Evolutionary conservation across 805 yeast species (phyloP), one percentile per base, ranked within the genome.

Genomic region (Pichia kluyveri): DNA sequence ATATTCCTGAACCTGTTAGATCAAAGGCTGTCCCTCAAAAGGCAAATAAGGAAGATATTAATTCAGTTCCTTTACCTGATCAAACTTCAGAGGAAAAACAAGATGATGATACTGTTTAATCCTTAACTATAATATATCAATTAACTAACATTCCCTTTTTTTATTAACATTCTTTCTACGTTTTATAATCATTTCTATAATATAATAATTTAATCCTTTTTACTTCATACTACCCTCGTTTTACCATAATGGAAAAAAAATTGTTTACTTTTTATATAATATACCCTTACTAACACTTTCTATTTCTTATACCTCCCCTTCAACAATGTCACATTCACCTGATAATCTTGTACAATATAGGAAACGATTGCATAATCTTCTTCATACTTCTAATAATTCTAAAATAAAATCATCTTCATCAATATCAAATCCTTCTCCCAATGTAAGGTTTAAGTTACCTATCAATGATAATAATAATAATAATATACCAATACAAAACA

Each of bases 1-100:
- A 75, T 68, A 80, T 84, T 49, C 81, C 89, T 56, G 89, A 85
- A 70, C 93, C 95, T 54, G 73, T 83, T 51, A 80, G 91, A 71
- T 65, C 57, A 56, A 69, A 42, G 38, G 49, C 53, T 28, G 54
- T 47, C 19, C 40, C 55, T 18, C 48, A 50, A 42, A 38, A 46
- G 28, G 42, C 54, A 37, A 48, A 50, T 37, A 47, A 56, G 19
- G 53, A 55, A 31, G 58, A 51, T 32, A 61, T 62, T 11, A 57
- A 59, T 38, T 60, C 54, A 36, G 60, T 63, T 49, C 68, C 68
- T 32, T 51, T 62, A 39, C 56, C 59, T 38, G 32, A 46, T 6
- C 42, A 42, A n/a, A 40, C 45, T 17, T 42, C 48, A 4, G 63
- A 57, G 41, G 63, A 60, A 50, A 62, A 60, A 47, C 37, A 26